Percentiles rank a stretch among this genome's conserved stretches.
Evolutionary conservation across 2,329 filamentous ascomycete genomes (phyloP).

Genomic region (Aspergillus spinulosporus): DNA sequence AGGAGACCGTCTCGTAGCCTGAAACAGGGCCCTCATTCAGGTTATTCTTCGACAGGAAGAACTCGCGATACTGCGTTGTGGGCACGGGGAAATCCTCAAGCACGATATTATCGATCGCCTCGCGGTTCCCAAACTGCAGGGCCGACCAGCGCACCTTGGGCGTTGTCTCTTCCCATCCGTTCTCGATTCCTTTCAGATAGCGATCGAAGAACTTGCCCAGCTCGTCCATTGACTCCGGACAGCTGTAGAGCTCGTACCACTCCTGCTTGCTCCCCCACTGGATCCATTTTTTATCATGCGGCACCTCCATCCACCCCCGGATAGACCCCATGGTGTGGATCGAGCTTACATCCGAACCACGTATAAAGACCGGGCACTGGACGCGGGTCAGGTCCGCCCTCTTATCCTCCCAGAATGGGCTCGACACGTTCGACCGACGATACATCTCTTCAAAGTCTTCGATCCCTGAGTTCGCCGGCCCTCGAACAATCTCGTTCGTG

Average conservation of each 20-base stretch:
- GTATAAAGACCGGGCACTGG: constrained; percentile 39
- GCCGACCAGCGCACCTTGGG: constrained; percentile 47
- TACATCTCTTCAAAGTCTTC: constrained; percentile 49
- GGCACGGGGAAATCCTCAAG: constrained; percentile 38
- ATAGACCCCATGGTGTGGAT: constrained; percentile 42
- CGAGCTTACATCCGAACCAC: constrained; percentile 34
- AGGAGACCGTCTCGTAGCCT: constrained; percentile 24
- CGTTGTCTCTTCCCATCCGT: constrained; percentile 50
- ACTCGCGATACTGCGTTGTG: constrained; percentile 34
- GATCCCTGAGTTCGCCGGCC: constrained; percentile 29
- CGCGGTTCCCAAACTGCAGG: constrained; percentile 37
- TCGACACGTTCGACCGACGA: constrained; percentile 33
- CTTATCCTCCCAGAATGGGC: constrained; percentile 44
- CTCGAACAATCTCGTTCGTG: constrained; percentile 40
- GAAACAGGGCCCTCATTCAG: constrained; percentile 9
- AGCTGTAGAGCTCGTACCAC: constrained; percentile 48
- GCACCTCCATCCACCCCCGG: constrained; percentile 41
- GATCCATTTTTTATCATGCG: constrained; percentile 48
- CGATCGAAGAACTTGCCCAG: constrained; percentile 49
- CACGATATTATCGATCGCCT: constrained; percentile 33
- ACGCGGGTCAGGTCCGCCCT: constrained; percentile 40
- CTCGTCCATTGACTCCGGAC: constrained; percentile 37
- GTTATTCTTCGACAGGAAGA: constrained; percentile 30
- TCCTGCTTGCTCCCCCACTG: constrained; percentile 45
- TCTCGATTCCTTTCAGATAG: constrained; percentile 47